Base-by-base conservation (phyloP, 2,329 filamentous ascomycete species). In the Aspergillus pseudotamarii region DNA sequence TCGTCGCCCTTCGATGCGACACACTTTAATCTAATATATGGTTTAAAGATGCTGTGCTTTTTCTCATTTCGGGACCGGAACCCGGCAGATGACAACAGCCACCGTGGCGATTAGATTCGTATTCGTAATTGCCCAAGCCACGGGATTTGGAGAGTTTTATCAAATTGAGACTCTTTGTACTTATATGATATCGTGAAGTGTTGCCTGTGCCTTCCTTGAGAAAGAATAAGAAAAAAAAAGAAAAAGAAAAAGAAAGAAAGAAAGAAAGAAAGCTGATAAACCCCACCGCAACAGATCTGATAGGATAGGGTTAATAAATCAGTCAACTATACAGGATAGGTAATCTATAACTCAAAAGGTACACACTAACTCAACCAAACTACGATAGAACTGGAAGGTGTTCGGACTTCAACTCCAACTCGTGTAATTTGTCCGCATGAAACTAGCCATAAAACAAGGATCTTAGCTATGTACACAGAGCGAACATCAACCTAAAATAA, bases 41-140 rank as follows among this genome's bases (percentile, higher is more conserved):
- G 26, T 32, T 45, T 26, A 26, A 45, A 45, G 41, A 23, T 45
- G n/a, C 19, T 45, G 19, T 34, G 28, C 11, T 21, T 23, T 58
- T 32, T 23, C 41, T 58, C 34, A 34, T 46, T 43, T 43, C 60
- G 38, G 55, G 43, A 14, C 38, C 60, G 38, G 55, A 62, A 23
- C 38, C 48, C 60, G 48, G 48, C 60, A 58, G 55, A 51, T 62
- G 60, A 62, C 60, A 62, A 57, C 55, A 58, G 60, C 60, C 60
- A 62, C 60, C 57, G 60, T 62, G 60, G 60, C 60, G 38, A 62
- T 41, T 53, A 23, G 21, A 41, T 53, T 62, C 60, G 60, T 62
- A 62, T 62, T 62, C 28, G 34, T 54, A 54, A 36, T 28, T 21
- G n/a, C 51, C 46, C 21, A 58, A 53, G 46, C 56, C 60, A 58